These are phyloP conservation scores for Heliamphora exappendiculata DNA, from an alignment of 148 eudicot species.

Conservation along the genomic window DNA sequence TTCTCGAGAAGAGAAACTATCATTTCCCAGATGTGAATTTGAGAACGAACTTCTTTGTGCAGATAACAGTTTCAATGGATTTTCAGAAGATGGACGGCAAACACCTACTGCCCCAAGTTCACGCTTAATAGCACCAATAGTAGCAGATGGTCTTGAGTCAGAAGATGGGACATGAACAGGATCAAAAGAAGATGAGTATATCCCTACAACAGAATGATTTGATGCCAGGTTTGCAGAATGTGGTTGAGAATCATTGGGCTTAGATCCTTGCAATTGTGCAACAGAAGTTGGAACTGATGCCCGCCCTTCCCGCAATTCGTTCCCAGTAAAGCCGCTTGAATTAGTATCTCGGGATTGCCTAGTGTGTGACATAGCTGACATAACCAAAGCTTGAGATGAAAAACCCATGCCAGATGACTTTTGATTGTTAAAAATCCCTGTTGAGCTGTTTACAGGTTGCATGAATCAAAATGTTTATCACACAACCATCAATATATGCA, in stretches of 20 bases:
- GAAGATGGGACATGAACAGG: constrained; percentile 92
- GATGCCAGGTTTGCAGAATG: constrained; percentile 30
- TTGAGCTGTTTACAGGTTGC: constrained; percentile 26
- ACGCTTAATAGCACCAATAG: constrained; percentile 76
- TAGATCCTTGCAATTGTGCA: constrained; percentile 26
- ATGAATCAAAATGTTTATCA: constrained; percentile 1
- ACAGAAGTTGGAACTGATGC: constrained; percentile 24
- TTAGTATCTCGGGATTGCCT: constrained; percentile 30
- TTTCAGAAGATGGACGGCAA: constrained; percentile 56
- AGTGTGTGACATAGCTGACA: constrained; percentile 29
- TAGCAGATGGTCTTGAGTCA: constrained; percentile 59
- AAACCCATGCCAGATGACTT: constrained; percentile 27
- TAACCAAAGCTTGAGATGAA: constrained; percentile 29
- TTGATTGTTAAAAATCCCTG: constrained; percentile 34
- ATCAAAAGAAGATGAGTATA: constrained; percentile 84
- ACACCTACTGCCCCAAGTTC: constrained; percentile 85
- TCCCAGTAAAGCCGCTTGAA: constrained; percentile 23
- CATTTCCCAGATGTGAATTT: constrained; percentile 34
- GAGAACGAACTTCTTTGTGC: constrained; percentile 36
- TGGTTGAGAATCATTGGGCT: constrained; percentile 35
- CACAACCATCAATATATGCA: neutral
- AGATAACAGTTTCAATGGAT: constrained; percentile 39
- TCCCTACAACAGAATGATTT: constrained; percentile 55
- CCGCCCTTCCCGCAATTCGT: constrained; percentile 28
- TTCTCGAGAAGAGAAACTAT: constrained; percentile 36